A percentile compares a stretch with the other conserved stretches of the same genome.
Evolutionary conservation across 192 early-diverging fungal species (phyloP).

Genomic region (Anaeromyces robustus): DNA sequence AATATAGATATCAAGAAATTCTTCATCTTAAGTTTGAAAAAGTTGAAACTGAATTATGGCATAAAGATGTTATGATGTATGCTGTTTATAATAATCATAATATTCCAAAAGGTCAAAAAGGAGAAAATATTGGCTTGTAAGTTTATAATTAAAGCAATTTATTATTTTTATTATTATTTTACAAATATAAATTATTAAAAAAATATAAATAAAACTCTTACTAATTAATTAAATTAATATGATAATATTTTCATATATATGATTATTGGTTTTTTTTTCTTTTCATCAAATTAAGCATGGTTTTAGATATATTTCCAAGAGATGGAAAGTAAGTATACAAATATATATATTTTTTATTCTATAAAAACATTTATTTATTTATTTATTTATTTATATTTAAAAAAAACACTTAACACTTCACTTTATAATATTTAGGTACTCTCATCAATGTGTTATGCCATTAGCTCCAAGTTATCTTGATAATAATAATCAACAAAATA

Average conservation of each 20-base stretch:
- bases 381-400: neutral
- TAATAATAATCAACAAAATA: neutral
- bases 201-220: no score
- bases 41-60: neutral
- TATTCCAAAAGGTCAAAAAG: neutral
- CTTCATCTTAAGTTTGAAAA: neutral
- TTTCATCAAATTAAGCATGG: neutral
- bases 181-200: no score
- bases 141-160: no score
- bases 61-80: neutral
- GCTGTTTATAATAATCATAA: neutral
- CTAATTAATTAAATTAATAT: no score
- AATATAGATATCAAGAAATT: neutral
- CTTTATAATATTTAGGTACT: neutral
- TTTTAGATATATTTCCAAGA: neutral
- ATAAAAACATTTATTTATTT: no score
- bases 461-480: neutral
- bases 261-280: no score
- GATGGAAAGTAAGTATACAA: neutral
- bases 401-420: neutral
- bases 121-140: neutral
- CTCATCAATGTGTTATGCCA: slow-evolving; percentile 6
- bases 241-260: no score
- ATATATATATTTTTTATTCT: neutral
- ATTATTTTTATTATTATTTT: no score